phyloP scores from a whole-genome alignment of 768 basidiomycete genomes.

The Pleurotus eryngii region DNA sequence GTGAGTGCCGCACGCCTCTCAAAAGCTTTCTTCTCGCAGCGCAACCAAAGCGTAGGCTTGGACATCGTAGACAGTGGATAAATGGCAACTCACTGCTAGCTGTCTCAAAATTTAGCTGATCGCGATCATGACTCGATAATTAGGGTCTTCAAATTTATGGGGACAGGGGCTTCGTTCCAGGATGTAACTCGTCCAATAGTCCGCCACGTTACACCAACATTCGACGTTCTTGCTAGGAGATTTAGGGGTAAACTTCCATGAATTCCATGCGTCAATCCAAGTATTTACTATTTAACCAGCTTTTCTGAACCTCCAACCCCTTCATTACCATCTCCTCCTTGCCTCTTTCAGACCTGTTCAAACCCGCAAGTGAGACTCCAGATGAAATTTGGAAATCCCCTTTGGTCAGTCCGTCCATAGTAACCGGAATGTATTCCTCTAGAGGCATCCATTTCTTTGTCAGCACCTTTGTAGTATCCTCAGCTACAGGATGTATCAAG shows the following conservation, averaged over 20 bases:
- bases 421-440: conserved; percentile 38
- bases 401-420: conserved; percentile 33
- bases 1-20: conserved; percentile 92
- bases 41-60: conserved; percentile 74
- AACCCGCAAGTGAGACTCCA: conserved; percentile 18
- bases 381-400: conserved; percentile 28
- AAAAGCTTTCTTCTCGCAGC: conserved; percentile 95
- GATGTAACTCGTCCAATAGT: background rate
- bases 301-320: background rate
- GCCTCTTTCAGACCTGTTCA: conserved; percentile 31
- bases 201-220: background rate
- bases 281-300: background rate
- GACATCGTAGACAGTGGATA: conserved; percentile 37
- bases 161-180: background rate
- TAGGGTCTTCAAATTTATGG: background rate
- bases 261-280: background rate
- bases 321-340: conserved; percentile 23
- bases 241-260: background rate
- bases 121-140: conserved; percentile 1
- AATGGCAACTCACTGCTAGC: conserved; percentile 10
- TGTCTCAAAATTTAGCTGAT: conserved; percentile 11
- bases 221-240: background rate
- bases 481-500: conserved; percentile 29
- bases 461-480: conserved; percentile 44
- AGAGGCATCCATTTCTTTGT: conserved; percentile 56